Evolutionary conservation across 2,329 filamentous ascomycete genomes (phyloP).

Genomic region (Penicillium sp.): DNA sequence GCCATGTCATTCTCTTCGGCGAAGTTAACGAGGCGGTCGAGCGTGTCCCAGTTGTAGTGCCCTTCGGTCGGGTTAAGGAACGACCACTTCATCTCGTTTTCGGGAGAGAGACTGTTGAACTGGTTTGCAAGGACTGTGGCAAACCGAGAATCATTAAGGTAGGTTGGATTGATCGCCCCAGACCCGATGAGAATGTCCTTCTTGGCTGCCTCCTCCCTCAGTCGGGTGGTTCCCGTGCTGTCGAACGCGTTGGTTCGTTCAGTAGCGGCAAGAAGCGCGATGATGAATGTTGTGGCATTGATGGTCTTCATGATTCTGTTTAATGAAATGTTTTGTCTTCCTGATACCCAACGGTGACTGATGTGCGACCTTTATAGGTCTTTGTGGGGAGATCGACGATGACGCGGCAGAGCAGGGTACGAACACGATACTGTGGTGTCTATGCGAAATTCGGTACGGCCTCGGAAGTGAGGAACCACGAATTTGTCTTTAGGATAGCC

Average conservation of each 20-base stretch:
- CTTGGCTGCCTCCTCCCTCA: neutral
- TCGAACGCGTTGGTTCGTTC: neutral
- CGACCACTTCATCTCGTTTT: constrained; percentile 14
- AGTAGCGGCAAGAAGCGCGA: neutral
- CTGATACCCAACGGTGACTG: too few species aligned
- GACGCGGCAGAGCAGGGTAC: neutral
- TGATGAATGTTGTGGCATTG: neutral
- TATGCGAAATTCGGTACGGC: too few species aligned
- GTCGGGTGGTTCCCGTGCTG: neutral
- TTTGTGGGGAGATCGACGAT: neutral
- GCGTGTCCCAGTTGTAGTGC: constrained; percentile 10
- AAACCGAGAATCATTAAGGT: constrained; percentile 2
- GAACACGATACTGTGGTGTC: neutral
- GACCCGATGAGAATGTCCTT: neutral
- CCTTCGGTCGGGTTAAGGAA: constrained; percentile 9
- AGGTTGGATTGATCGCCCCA: neutral
- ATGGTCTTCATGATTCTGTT: neutral
- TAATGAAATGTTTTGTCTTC: neutral
- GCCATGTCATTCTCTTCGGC: constrained; percentile 9
- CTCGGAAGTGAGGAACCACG: too few species aligned
- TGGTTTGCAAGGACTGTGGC: constrained; percentile 7
- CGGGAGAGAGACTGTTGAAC: constrained; percentile 13
- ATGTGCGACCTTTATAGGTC: neutral
- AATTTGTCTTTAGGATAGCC: too few species aligned
- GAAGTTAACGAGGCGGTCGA: constrained; percentile 10